Base-by-base conservation (phyloP, 2,329 filamentous ascomycete genomes). In the Penicillium sp. region DNA sequence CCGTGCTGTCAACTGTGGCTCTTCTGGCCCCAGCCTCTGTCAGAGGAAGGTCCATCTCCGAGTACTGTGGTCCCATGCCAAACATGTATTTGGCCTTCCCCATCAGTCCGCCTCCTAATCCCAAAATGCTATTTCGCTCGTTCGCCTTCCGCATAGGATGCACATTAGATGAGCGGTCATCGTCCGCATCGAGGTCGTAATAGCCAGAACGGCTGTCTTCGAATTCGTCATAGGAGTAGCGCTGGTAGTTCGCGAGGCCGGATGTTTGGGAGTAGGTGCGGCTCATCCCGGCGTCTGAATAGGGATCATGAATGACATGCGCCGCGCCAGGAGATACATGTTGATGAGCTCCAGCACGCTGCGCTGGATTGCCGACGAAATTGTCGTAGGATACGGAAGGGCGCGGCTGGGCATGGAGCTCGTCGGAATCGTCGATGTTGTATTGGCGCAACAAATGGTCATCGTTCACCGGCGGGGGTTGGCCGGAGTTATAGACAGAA, bases 21-120 rank as follows among this genome's bases (percentile, higher is more conserved):
- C 76, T 75, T 62, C 80, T 76, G 41, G 80, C 81, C 46, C 80
- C 83, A 40, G 87, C 77, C 69, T 97, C 91, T 4, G 93, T 97
- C 72, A 99, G 79, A 12, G 94, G 94, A 48, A 99, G 80, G 69
- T 99, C 93, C 94, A 99, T 99, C 75, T 97, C 94, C 27, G 93
- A 97, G 74, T 99, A 97, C 57, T 87, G 62, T n/a, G 52, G 80
- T 8, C 85, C 88, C 86, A 96, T 91, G 46, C 94, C 93, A 55
- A 99, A 77, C 80, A 89, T 91, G 69, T 89, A 92, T 78, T 96
- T 97, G 34, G 93, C 88, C 66, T 83, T 87, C 37, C 92, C 94
- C 66, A 97, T 78, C 55, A 97, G 77, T 15, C 93, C 92, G 55
- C 93, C 92, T 55, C 93, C 92, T 66, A 97, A 75, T 61, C 87